Evolutionary conservation across 345 rosid genomes (phyloP).

Genomic region (Lagerstroemia speciosa): DNA sequence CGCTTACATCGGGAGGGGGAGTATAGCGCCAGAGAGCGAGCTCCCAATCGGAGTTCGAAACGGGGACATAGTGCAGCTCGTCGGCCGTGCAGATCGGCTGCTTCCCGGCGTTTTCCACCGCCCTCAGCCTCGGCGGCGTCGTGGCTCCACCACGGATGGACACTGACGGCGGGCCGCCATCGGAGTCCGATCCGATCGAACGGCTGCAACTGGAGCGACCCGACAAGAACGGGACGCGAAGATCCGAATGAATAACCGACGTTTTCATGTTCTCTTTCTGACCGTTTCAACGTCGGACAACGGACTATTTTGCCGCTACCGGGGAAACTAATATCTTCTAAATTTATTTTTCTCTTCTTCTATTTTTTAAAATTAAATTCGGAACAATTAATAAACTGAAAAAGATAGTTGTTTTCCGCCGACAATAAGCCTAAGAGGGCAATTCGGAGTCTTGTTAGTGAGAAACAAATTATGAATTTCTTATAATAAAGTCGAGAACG

Average conservation of each 20-base stretch:
- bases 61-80: slow-evolving; percentile 41
- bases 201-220: neutral
- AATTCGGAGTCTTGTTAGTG: too few species aligned
- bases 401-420: neutral
- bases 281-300: neutral
- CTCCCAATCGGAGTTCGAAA: slow-evolving; percentile 32
- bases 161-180: neutral
- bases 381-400: too few species aligned
- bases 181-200: neutral
- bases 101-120: slow-evolving; percentile 12
- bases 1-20: slow-evolving; percentile 41
- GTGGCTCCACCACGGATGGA: slow-evolving; percentile 16
- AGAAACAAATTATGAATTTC: too few species aligned
- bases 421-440: too few species aligned
- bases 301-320: neutral
- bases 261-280: neutral
- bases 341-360: neutral
- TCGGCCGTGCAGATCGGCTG: slow-evolving; percentile 44
- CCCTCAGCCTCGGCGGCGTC: slow-evolving; percentile 13
- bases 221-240: neutral
- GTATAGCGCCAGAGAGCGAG: slow-evolving; percentile 54
- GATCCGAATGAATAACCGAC: slow-evolving; percentile 1
- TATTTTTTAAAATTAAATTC: neutral
- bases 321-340: neutral
- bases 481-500: too few species aligned